Conservation (phyloP, 257 asterid genomes). For the Mitragyna speciosa region DNA sequence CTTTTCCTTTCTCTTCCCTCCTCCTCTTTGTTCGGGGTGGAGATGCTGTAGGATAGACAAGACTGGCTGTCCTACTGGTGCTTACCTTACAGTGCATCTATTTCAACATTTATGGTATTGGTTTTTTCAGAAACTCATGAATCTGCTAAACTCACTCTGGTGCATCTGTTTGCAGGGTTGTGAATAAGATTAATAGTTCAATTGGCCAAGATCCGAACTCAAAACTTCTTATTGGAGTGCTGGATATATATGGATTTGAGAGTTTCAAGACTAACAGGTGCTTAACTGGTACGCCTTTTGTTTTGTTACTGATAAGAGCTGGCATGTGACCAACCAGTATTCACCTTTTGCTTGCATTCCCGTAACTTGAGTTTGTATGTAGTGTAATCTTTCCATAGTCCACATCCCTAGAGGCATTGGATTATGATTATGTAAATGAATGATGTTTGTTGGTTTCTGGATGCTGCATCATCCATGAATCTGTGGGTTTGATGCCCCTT, state of each 20-base stretch:
- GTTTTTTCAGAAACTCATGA: not conserved
- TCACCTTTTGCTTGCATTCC: not conserved
- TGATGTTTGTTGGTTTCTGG: not conserved
- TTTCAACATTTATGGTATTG: not conserved
- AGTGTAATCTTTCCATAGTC: not conserved
- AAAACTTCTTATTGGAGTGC: conserved; percentile 52
- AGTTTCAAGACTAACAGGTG: conserved; percentile 71
- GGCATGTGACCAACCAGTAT: not conserved
- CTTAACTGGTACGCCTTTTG: conserved; percentile 43
- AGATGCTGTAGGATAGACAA: not conserved
- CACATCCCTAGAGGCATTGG: not conserved
- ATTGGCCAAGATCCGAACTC: conserved; percentile 53
- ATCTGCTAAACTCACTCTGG: conserved; percentile 5
- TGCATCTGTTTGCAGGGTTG: conserved; percentile 42
- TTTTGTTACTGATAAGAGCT: conserved; percentile 21
- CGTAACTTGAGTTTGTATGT: not conserved
- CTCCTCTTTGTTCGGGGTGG: not conserved
- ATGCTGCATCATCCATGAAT: not conserved
- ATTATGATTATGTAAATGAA: not conserved
- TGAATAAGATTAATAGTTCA: conserved; percentile 46
- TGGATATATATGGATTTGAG: conserved; percentile 57
- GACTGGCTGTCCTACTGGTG: not conserved
- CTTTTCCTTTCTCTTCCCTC: not conserved
- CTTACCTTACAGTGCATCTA: conserved; percentile 3
- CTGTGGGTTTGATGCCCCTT: not conserved